These are phyloP conservation scores for Starmera quercuum DNA, from an alignment of 805 yeast species.

Conservation along the genomic window DNA sequence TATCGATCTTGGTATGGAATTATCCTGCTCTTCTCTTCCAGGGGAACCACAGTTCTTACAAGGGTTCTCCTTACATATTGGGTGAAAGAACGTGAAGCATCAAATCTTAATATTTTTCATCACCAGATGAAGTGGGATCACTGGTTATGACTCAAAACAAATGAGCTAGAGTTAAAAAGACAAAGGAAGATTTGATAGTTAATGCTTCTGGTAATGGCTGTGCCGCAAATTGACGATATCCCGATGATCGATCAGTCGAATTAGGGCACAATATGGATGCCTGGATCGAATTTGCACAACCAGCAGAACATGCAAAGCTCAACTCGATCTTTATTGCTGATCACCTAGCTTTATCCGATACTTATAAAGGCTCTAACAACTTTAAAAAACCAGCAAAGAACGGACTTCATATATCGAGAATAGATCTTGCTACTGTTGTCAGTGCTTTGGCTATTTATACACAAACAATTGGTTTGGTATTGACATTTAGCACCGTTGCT, in stretches of 20 bases:
- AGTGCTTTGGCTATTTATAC: constrained; percentile 32
- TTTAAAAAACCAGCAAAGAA: constrained; percentile 20
- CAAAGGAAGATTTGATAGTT: no score
- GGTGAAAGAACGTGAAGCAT: no score
- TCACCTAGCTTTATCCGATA: constrained; percentile 29
- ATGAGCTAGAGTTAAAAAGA: no score
- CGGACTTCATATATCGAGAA: constrained; percentile 18
- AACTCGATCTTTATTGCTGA: constrained; percentile 29
- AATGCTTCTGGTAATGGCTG: constrained; percentile 30
- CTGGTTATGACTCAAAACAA: no score
- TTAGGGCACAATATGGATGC: neutral
- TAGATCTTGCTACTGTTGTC: constrained; percentile 24
- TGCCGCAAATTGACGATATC: neutral
- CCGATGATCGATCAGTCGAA: neutral
- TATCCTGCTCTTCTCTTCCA: no score
- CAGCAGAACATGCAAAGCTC: constrained; percentile 27
- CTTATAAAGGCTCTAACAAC: constrained; percentile 27
- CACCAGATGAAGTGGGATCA: no score
- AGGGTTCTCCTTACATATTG: no score
- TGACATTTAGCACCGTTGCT: constrained; percentile 33
- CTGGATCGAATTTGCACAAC: constrained; percentile 22
- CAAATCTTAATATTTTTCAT: no score
- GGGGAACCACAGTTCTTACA: no score
- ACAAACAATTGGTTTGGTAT: constrained; percentile 27
- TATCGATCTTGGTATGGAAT: no score